These are phyloP conservation scores for Thinopyrum obtusiflorum DNA, from an alignment of 202 grass and related monocot species.

Conservation along the genomic window DNA sequence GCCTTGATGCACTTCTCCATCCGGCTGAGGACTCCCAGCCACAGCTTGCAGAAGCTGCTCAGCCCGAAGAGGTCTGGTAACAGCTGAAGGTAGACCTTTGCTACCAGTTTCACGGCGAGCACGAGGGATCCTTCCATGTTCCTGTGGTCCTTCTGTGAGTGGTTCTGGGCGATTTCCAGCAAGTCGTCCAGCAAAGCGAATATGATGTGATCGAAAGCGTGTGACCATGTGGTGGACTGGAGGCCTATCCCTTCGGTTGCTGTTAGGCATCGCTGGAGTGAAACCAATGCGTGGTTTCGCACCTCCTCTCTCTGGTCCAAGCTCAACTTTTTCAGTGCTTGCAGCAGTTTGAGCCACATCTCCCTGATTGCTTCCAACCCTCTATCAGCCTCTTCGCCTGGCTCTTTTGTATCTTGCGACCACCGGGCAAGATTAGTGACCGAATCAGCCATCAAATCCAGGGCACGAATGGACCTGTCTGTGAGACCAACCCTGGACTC, in stretches of 20 bases:
- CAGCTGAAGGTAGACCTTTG: constrained; percentile 76
- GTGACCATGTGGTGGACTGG: constrained; percentile 61
- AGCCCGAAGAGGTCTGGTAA: constrained; percentile 72
- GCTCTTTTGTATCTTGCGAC: constrained; percentile 64
- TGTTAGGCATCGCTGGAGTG: constrained; percentile 64
- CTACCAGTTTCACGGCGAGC: constrained; percentile 69
- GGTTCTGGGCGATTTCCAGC: constrained; percentile 72
- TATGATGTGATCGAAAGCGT: constrained; percentile 85
- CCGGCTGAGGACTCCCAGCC: constrained; percentile 87
- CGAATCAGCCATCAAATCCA: constrained; percentile 87
- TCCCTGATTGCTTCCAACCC: constrained; percentile 77
- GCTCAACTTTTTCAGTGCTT: constrained; percentile 83
- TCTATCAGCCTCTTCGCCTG: constrained; percentile 72
- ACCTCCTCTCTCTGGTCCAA: constrained; percentile 94
- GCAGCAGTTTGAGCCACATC: constrained; percentile 91
- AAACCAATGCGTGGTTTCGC: constrained; percentile 80
- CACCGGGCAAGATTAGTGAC: constrained; percentile 65
- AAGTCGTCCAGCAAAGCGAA: constrained; percentile 92
- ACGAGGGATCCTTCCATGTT: constrained; percentile 96
- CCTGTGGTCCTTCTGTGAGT: constrained; percentile 88
- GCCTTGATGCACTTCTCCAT: constrained; percentile 95
- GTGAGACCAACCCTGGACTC: constrained; percentile 80
- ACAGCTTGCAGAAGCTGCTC: constrained; percentile 98
- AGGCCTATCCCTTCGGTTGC: constrained; percentile 69
- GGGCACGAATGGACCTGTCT: constrained; percentile 76